Evolutionary conservation across 805 yeast species (phyloP), one percentile per base, ranked within the genome.

Genomic region (Yarrowia sp.): DNA sequence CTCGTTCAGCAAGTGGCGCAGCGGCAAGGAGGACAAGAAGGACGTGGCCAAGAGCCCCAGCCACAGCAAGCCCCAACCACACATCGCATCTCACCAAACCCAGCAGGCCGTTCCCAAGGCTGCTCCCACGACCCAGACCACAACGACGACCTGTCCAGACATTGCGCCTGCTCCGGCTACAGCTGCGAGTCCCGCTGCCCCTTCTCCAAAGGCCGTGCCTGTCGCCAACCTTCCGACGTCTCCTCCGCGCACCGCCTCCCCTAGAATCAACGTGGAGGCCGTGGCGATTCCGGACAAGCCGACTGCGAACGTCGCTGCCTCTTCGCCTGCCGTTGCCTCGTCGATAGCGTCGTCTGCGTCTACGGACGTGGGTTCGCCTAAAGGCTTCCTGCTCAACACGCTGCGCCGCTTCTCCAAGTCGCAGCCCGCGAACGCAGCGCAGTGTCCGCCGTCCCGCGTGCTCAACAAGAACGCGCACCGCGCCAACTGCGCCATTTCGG

Each of bases 381-480:
- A 58, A 42, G 53, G 62, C 2, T 42, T 58, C 33, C n/a, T 42
- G 14, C 29, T 44, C 31, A 42, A 42, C 41, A 58, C 47, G 10
- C 47, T 55, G 27, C 16, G 61, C 4, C 61, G 62, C 9, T 58
- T 44, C 8, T 33, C 53, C 25, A 58, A 33, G 27, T 42, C 55
- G 6, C 62, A 58, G 18, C 51, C 32, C 6, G 19, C 32, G 2
- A 7, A 36, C 6, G 29, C 29, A 12, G 25, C 1, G 10, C 55
- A 6, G 29, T 42, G 33, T 13, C 25, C 39, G 3, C 6, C 22
- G 18, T 32, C 62, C 1, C 41, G 51, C 2, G 41, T 44, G 22
- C 33, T 41, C 14, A 58, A 58, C 62, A 42, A 44, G 19, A 58
- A 42, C 51, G 9, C 31, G 24, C 41, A n/a, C 25, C 51, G 53